A percentile compares a stretch with the other conserved stretches of the same genome.
phyloP scores from a whole-genome alignment of 345 rosid genomes.

The Brassica napus region Da-Ae NC_063447.1:47996001-47996500 shows the following conservation, averaged over 20 bases:
- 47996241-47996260: constrained; percentile 3
- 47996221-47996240: constrained; percentile 1
- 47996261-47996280: constrained; percentile 8
- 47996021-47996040: constrained; percentile 9
- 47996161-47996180: constrained; percentile 22
- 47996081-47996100: constrained; percentile 26
- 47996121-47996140: not conserved
- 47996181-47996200: constrained; percentile 6
- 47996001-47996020: not conserved
- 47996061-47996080: constrained; percentile 21
- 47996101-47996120: constrained; percentile 8
- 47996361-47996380: not conserved
- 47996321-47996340: constrained; percentile 12
- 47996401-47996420: not conserved
- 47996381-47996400: not conserved
- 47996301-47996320: not conserved
- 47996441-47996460: not conserved
- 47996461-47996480: constrained; percentile 14
- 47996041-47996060: not conserved
- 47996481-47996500: not conserved
- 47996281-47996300: constrained; percentile 6
- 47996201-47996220: constrained; percentile 25
- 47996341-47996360: not conserved
- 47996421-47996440: not conserved
- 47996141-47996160: constrained; percentile 8